Base-by-base conservation (phyloP, 2,329 filamentous ascomycete species). In the Aspergillus oerlinghausenensis region DNA sequence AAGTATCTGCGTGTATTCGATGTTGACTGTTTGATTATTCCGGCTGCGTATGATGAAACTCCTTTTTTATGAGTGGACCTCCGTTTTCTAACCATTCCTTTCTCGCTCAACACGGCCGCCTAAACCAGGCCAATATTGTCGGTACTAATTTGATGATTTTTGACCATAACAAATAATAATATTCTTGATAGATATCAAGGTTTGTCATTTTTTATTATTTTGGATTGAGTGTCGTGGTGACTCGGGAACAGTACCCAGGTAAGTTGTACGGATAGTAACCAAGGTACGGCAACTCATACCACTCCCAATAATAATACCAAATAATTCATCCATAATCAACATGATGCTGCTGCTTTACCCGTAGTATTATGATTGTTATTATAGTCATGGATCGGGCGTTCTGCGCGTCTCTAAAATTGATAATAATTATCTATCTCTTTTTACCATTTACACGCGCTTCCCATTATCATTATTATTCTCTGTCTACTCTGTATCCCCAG, bases 1-100 rank as follows among this genome's bases (percentile, higher is more conserved):
- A 23, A 21, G n/a, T 45, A 23, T 4, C 17, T 23, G 7, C 4
- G n/a, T 45, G n/a, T 45, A 8, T 45, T 45, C 19, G n/a, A 17
- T 45, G 23, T 51, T 48, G 35, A 32, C 19, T 19, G 14, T 45
- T 47, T 47, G 49, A 49, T 52, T 58, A 48, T 49, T 50, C 7
- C 28, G 6, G 28, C 23, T 51, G 14, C 49, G 49, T 50, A 48
- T 51, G 49, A 42, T 47, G 43, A 53, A 55, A 59, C 53, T 56
- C 51, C 52, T 57, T 57, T 63, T 63, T 59, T 52, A 40, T 49
- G 45, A 42, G 63, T 63, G 61, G 60, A 58, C 52, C 60, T 59
- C 58, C 49, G 48, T 50, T 56, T 53, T 50, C 54, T 53, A 28
- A 51, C 50, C 56, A 52, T 60, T 60, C 51, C 56, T 62, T 49